Percentiles rank a stretch among this genome's conserved stretches.
These are phyloP conservation scores for Rhinocladiella mackenziei DNA, from an alignment of 2,329 filamentous ascomycete genomes.

Conservation along the genomic window DNA sequence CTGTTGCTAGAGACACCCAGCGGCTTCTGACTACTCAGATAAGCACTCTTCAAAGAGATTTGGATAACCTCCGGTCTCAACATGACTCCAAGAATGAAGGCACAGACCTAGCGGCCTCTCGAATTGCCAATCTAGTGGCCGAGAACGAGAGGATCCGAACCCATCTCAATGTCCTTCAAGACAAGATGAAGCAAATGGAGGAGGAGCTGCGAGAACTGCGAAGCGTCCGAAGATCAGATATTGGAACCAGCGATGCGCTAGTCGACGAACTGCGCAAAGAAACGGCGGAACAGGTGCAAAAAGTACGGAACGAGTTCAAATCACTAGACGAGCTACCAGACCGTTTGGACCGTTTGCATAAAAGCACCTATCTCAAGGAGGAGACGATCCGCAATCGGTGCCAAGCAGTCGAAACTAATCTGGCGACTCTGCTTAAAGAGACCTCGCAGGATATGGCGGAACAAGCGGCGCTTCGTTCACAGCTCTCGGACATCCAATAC, in stretches of 20 bases:
- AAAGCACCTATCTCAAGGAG: slow-evolving; percentile 3
- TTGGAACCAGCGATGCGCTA: not conserved
- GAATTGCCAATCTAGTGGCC: not conserved
- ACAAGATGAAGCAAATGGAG: not conserved
- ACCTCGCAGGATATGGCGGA: too few relatives aligned
- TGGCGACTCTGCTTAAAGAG: too few relatives aligned
- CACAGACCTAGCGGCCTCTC: not conserved
- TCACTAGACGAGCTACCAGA: not conserved
- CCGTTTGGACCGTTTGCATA: not conserved
- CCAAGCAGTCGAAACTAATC: too few relatives aligned
- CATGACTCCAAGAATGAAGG: slow-evolving; percentile 1
- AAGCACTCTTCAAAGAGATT: not conserved
- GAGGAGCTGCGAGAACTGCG: not conserved
- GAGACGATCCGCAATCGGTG: slow-evolving; percentile 3
- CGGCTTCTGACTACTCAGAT: not conserved
- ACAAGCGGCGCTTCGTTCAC: too few relatives aligned
- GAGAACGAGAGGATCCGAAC: slow-evolving; percentile 1
- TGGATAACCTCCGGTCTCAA: not conserved
- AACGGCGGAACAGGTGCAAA: not conserved
- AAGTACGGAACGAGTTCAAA: not conserved
- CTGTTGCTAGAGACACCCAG: not conserved
- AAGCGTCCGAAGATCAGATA: not conserved
- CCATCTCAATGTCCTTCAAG: not conserved
- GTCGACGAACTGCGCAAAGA: not conserved
- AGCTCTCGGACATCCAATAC: too few relatives aligned